These are phyloP conservation scores for Xylariales sp. DNA, from an alignment of 2,329 filamentous ascomycete species.

Conservation along the genomic window DNA sequence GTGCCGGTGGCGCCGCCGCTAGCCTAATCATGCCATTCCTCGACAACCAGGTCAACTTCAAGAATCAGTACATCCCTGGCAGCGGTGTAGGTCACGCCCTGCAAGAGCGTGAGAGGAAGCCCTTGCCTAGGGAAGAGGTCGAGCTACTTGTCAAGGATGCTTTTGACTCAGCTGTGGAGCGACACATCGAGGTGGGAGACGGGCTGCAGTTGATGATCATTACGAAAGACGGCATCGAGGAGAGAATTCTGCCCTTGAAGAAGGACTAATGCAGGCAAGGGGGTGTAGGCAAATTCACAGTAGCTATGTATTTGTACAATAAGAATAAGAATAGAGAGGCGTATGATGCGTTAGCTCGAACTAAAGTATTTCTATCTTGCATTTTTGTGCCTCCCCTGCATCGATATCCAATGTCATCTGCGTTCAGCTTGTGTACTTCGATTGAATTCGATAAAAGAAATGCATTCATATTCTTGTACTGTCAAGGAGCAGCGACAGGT, in stretches of 20 bases:
- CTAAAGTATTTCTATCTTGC: too few species aligned
- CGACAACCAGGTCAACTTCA: slow-evolving; percentile 99
- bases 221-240: slow-evolving; percentile 82
- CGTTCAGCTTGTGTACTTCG: too few species aligned
- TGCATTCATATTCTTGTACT: too few species aligned
- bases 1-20: slow-evolving; percentile 85
- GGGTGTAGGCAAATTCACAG: neutral
- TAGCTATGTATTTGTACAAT: slow-evolving; percentile 14
- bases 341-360: neutral
- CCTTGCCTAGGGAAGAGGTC: slow-evolving; percentile 68
- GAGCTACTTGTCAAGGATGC: slow-evolving; percentile 92
- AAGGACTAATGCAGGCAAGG: slow-evolving; percentile 58
- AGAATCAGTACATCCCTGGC: slow-evolving; percentile 93
- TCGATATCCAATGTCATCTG: too few species aligned
- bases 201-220: slow-evolving; percentile 93
- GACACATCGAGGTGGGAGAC: slow-evolving; percentile 98
- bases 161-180: slow-evolving; percentile 95
- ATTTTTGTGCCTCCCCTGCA: too few species aligned
- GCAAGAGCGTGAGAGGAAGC: slow-evolving; percentile 64
- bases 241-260: slow-evolving; percentile 82
- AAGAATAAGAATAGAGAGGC: slow-evolving; percentile 17
- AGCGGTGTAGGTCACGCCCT: slow-evolving; percentile 80
- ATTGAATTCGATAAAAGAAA: too few species aligned
- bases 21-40: slow-evolving; percentile 98
- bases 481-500: too few species aligned